Conservation (phyloP, 352 stramenopile species). For the Globisporangium spinosum region DNA sequence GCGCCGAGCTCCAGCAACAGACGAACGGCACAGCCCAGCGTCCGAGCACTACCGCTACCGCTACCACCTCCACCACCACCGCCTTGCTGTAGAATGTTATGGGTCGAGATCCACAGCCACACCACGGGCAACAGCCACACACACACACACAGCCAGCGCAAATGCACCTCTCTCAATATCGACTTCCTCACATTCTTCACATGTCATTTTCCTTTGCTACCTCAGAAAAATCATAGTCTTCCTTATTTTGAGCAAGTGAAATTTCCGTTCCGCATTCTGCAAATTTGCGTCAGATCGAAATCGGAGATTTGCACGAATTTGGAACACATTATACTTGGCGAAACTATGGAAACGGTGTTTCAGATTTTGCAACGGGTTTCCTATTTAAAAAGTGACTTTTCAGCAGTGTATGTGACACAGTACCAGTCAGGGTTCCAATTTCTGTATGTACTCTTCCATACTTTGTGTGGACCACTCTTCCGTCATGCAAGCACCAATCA, state of each 20-base stretch:
- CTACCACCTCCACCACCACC: neutral
- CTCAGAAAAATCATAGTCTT: too few species aligned
- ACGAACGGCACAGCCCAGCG: conserved; percentile 1
- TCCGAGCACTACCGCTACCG: neutral
- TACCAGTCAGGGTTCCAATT: neutral
- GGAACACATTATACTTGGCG: too few species aligned
- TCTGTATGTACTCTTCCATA: neutral
- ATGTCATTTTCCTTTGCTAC: neutral
- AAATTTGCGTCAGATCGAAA: too few species aligned
- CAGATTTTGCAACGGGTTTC: too few species aligned
- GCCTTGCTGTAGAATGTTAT: conserved; percentile 3
- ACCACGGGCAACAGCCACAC: neutral
- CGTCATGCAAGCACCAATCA: conserved; percentile 11
- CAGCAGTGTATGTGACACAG: neutral
- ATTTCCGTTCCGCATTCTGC: too few species aligned
- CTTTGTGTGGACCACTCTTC: conserved; percentile 6
- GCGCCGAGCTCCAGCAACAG: conserved; percentile 5
- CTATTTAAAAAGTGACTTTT: too few species aligned
- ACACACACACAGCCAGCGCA: neutral
- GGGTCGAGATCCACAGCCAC: neutral
- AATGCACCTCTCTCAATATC: neutral
- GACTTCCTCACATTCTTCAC: neutral
- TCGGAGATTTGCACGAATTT: too few species aligned
- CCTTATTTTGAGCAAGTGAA: too few species aligned
- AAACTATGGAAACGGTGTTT: too few species aligned